Conservation (phyloP, 2,329 filamentous ascomycete genomes). For the Stagonosporopsis rhizophila region DNA sequence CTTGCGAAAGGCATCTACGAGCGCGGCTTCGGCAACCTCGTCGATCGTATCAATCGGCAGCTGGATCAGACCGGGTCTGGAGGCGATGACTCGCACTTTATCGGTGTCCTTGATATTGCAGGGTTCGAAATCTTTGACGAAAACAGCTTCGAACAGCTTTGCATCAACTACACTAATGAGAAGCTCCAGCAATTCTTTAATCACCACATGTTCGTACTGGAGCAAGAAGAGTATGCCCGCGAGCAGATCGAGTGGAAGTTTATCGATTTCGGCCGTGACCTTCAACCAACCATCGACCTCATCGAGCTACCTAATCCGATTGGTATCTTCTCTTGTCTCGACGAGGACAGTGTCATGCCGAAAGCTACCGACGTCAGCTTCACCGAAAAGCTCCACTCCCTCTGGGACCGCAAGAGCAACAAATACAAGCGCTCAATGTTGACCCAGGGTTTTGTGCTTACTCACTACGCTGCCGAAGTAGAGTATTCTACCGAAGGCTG, state of each 20-base stretch:
- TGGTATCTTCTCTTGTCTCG: conserved; percentile 96
- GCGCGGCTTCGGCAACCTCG: conserved; percentile 90
- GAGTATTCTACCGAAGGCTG: conserved; percentile 95
- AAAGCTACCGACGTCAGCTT: conserved; percentile 97
- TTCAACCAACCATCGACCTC: conserved; percentile 96
- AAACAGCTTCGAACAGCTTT: conserved; percentile 98
- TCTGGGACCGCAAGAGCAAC: conserved; percentile 95
- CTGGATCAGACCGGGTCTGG: conserved; percentile 85
- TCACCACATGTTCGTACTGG: conserved; percentile 99
- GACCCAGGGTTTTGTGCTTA: conserved; percentile 91
- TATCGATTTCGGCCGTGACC: conserved; percentile 95
- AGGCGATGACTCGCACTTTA: conserved; percentile 90
- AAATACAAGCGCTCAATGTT: conserved; percentile 92
- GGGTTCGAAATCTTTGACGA: conserved; percentile 99
- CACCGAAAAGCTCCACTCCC: conserved; percentile 93
- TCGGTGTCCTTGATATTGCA: conserved; percentile 97
- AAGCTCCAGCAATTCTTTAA: conserved; percentile 99
- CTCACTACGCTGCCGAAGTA: conserved; percentile 96
- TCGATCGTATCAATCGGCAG: conserved; percentile 88
- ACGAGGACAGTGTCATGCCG: conserved; percentile 98
- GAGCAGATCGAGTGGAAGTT: conserved; percentile 99
- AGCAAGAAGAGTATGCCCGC: conserved; percentile 96
- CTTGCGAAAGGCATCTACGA: conserved; percentile 98
- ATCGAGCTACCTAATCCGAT: conserved; percentile 97
- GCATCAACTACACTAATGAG: conserved; percentile 99